Percentiles rank a stretch among this genome's conserved stretches.
These are phyloP conservation scores for Maudiozyma humilis DNA, from an alignment of 1,139 yeast species.

Conservation along the genomic window DNA sequence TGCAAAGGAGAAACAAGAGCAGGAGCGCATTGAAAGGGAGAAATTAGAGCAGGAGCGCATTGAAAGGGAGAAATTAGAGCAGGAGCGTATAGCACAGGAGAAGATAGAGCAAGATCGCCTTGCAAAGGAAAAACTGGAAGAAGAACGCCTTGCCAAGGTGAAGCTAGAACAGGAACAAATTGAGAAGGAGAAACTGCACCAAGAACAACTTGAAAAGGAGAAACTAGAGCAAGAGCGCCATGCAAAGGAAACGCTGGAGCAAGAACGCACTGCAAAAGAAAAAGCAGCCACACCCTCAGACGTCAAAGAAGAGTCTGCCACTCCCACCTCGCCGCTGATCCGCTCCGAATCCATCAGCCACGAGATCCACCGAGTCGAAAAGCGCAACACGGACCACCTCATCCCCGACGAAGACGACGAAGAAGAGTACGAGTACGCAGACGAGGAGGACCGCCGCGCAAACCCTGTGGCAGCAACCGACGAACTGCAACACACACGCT, in stretches of 20 bases:
- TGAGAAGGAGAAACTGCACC: neutral
- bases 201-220: neutral
- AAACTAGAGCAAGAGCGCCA: neutral
- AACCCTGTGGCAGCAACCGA: neutral
- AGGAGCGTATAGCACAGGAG: neutral
- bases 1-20: neutral
- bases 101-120: neutral
- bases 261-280: neutral
- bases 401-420: constrained; percentile 1
- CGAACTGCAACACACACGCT: constrained; percentile 1
- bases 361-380: neutral
- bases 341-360: neutral
- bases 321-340: neutral
- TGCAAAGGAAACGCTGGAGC: neutral
- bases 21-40: constrained; percentile 1
- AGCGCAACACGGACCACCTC: neutral
- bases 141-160: neutral
- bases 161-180: neutral
- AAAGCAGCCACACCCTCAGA: neutral
- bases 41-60: neutral
- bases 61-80: neutral
- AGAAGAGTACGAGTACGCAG: constrained; percentile 1
- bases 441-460: constrained; percentile 1
- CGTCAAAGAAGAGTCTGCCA: neutral
- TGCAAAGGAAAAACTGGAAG: neutral